Percentiles rank a stretch among this genome's conserved stretches.
Evolutionary conservation across 139 green algal genomes (phyloP).

Genomic region (Chloropicon primus): DNA sequence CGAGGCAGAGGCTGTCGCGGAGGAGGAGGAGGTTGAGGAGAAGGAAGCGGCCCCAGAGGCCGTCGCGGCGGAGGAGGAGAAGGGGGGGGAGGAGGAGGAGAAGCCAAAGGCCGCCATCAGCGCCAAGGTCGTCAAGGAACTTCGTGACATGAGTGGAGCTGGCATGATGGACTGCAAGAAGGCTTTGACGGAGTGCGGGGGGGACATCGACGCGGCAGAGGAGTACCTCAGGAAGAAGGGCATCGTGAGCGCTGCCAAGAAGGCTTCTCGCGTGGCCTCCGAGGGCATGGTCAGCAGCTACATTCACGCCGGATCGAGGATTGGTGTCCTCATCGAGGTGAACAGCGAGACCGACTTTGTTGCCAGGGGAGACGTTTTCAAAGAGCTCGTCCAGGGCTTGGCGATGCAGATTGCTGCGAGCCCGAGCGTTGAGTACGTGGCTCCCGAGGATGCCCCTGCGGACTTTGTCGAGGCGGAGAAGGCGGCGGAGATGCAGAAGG

Average conservation of each 20-base stretch:
- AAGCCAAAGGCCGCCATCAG: conserved; percentile 31
- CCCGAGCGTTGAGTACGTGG: neutral
- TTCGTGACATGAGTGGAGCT: conserved; percentile 72
- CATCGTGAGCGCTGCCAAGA: conserved; percentile 10
- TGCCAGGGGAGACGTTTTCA: neutral
- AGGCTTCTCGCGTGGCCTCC: conserved; percentile 14
- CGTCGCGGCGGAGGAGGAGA: neutral
- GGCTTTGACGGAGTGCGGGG: conserved; percentile 11
- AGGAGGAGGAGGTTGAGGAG: conserved; percentile 12
- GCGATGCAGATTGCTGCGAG: conserved; percentile 2
- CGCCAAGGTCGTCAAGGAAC: conserved; percentile 64
- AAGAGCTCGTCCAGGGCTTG: conserved; percentile 10
- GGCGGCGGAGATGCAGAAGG: conserved; percentile 88
- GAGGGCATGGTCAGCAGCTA: conserved; percentile 51
- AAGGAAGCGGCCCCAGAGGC: neutral
- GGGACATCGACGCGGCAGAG: neutral
- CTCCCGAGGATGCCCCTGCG: conserved; percentile 31
- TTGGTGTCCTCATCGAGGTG: neutral
- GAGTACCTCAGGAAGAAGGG: conserved; percentile 19
- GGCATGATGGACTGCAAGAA: conserved; percentile 44
- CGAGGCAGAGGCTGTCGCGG: no score
- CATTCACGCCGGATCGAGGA: conserved; percentile 81
- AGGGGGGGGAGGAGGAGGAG: neutral
- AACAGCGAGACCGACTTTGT: neutral
- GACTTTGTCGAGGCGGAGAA: conserved; percentile 68